Conservation (phyloP, 257 asterid species). For the Parsonsia alboflavescens region DNA sequence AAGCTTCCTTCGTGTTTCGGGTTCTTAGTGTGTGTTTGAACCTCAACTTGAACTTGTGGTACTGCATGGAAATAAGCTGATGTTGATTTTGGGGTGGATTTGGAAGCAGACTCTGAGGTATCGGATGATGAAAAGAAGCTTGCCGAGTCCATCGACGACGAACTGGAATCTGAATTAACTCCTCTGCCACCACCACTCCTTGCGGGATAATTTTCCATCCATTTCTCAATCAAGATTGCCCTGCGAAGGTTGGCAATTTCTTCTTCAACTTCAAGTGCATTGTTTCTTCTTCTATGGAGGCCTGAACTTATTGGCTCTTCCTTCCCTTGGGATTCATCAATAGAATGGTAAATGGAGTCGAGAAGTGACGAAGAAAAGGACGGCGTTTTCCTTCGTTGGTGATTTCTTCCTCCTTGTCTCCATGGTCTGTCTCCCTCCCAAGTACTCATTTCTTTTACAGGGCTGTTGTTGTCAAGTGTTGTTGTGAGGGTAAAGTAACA, state of each 20-base stretch:
- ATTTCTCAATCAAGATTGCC: constrained; percentile 71
- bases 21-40: constrained; percentile 4
- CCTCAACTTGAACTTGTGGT: constrained; percentile 11
- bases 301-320: neutral
- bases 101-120: constrained; percentile 46
- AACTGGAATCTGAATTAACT: constrained; percentile 44
- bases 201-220: constrained; percentile 52
- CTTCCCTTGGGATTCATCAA: constrained; percentile 41
- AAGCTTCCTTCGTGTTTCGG: constrained; percentile 26
- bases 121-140: constrained; percentile 60
- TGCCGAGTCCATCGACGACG: constrained; percentile 67
- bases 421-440: constrained; percentile 22
- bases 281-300: constrained; percentile 15
- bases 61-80: constrained; percentile 7
- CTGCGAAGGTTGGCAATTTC: constrained; percentile 64
- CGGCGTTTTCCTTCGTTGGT: constrained; percentile 47
- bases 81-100: constrained; percentile 33
- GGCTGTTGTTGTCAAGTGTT: neutral
- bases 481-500: neutral
- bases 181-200: constrained; percentile 26
- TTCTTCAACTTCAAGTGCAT: constrained; percentile 31
- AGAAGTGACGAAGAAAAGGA: constrained; percentile 82
- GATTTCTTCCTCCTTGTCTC: constrained; percentile 25
- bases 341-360: constrained; percentile 75
- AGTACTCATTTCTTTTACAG: constrained; percentile 13